Evolutionary conservation across 73 alveolate genomes (phyloP).

Genomic region (Breviolum minutum): DNA sequence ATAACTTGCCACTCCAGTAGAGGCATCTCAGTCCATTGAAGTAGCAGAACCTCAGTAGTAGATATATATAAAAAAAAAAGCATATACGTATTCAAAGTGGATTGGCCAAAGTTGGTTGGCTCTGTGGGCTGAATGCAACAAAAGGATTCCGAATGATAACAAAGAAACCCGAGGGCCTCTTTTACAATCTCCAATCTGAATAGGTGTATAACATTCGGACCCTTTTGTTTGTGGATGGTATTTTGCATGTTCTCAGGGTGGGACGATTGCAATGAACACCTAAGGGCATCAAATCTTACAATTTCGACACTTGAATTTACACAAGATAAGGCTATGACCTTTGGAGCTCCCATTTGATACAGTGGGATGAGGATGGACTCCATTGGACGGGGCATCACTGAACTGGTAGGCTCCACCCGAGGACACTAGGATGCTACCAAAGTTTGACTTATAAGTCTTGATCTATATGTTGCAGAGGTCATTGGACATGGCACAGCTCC

Average conservation of each 20-base stretch:
- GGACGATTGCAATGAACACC: slow-evolving; percentile 7
- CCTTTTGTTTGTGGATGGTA: not conserved
- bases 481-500: not conserved
- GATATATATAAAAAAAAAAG: too few relatives aligned
- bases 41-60: not conserved
- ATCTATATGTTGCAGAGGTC: not conserved
- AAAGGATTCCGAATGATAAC: not conserved
- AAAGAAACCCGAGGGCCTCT: not conserved
- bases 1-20: not conserved
- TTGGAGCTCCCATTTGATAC: slow-evolving; percentile 19
- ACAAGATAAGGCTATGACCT: not conserved
- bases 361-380: not conserved
- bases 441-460: not conserved
- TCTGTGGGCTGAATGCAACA: not conserved
- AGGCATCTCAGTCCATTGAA: not conserved
- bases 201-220: too few relatives aligned
- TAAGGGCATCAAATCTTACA: not conserved
- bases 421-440: not conserved
- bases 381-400: not conserved
- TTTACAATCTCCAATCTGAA: not conserved
- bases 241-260: not conserved
- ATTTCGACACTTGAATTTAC: not conserved
- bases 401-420: not conserved
- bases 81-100: not conserved
- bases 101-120: not conserved